Evolutionary conservation across 2,329 filamentous ascomycete species (phyloP), one percentile per base, ranked within the genome.

Genomic region (Xylogone sp.): DNA sequence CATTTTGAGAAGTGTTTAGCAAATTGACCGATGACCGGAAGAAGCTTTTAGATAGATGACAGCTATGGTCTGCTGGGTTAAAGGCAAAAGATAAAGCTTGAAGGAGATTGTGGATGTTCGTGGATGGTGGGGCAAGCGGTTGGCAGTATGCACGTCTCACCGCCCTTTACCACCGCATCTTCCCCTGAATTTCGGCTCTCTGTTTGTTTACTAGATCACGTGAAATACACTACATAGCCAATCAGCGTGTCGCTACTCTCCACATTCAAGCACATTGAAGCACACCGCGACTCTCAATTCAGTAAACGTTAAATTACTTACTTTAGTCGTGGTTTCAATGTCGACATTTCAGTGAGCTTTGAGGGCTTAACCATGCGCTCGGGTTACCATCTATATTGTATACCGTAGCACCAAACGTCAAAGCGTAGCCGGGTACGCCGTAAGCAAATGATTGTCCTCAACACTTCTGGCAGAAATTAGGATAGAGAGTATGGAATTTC

Each of bases 1-100:
- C 60, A 63, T 63, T 22, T 47, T 62, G 53, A 29, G 45, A 45
- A 29, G 6, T 16, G 42, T 6, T 44, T 18, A 39, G 34, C 34
- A 39, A 39, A 39, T 39, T 16, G 34, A 13, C 10, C 34, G 34
- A 39, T 39, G 13, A 39, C 34, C 34, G 34, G n/a, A 39, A 18
- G 34, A 18, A 39, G n/a, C 4, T 16, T 39, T 39, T 39, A 39
- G 34, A 39, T 39, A 39, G 8, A 39, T 16, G 34, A 9, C 34
- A 39, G 34, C n/a, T 13, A 16, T 39, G 34, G 34, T 39, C 34
- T 39, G 34, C 34, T 39, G 34, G n/a, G 34, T 39, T 16, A 18
- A 18, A 39, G n/a, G 34, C 34, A 39, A 39, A 39, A 16, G n/a
- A 9, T 9, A 39, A 39, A 16, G 8, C n/a, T 39, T 4, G n/a